Percentiles rank a stretch among this genome's conserved stretches.
These are phyloP conservation scores for Chaetothyriales sp. DNA, from an alignment of 2,329 filamentous ascomycete genomes.

Conservation along the genomic window DNA sequence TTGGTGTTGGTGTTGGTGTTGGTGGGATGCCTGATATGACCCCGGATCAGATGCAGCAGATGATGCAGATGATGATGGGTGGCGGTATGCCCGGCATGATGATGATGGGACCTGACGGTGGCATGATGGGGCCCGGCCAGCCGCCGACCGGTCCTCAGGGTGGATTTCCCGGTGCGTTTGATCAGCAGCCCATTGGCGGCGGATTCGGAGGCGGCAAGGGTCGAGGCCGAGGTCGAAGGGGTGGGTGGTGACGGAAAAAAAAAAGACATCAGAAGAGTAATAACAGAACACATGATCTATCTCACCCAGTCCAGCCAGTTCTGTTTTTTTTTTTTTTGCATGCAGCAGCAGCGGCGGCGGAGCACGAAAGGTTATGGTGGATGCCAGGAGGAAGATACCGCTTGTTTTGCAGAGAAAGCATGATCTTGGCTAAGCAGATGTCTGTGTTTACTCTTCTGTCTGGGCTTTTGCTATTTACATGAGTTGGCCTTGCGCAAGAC, in stretches of 20 bases:
- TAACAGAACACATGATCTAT: not conserved
- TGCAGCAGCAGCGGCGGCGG: too few species aligned
- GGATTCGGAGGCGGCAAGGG: slow-evolving; percentile 19
- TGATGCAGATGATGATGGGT: slow-evolving; percentile 35
- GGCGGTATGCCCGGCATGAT: slow-evolving; percentile 42
- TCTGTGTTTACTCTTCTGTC: too few species aligned
- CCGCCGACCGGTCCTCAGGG: slow-evolving; percentile 15
- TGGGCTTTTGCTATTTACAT: too few species aligned
- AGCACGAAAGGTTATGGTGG: not conserved
- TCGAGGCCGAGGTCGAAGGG: slow-evolving; percentile 17
- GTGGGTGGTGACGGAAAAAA: not conserved
- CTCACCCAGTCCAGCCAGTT: not conserved
- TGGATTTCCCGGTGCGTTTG: slow-evolving; percentile 20
- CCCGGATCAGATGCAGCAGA: slow-evolving; percentile 18
- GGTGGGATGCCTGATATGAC: slow-evolving; percentile 32
- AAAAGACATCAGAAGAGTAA: not conserved
- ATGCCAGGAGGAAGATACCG: not conserved
- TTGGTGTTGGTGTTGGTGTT: too few species aligned
- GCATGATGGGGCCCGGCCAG: slow-evolving; percentile 24
- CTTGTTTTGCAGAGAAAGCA: not conserved
- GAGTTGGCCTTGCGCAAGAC: too few species aligned
- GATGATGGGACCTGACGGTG: slow-evolving; percentile 27
- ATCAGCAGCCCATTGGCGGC: slow-evolving; percentile 8
- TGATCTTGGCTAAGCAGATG: not conserved
- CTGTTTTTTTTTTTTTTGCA: too few species aligned